Evolutionary conservation across 768 basidiomycete species (phyloP).

Genomic region (Collybiopsis luxurians): DNA sequence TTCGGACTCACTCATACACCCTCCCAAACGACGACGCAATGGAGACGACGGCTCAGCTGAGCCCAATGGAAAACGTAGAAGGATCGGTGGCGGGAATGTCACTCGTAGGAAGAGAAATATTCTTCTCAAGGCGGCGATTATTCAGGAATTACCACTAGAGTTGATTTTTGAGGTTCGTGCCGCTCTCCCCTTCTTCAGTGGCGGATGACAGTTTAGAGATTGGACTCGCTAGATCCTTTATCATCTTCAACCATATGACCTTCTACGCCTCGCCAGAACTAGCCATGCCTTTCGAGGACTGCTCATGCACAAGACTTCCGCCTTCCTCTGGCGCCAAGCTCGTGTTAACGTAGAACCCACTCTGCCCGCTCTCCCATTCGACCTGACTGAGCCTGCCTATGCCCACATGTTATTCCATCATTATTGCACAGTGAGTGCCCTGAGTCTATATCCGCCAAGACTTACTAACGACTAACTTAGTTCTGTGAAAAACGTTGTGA

Average conservation of each 20-base stretch:
- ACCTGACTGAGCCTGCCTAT: not conserved
- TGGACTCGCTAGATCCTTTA: not conserved
- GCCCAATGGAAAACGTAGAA: not conserved
- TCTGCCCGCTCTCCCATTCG: not conserved
- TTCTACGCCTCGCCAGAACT: not conserved
- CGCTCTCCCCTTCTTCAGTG: not conserved
- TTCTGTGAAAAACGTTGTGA: not conserved
- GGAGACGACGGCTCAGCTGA: no score
- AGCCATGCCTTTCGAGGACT: not conserved
- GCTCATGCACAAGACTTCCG: not conserved
- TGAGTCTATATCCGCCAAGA: not conserved
- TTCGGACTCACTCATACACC: no score
- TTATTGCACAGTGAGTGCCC: not conserved
- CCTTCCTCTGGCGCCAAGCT: not conserved
- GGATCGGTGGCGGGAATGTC: no score
- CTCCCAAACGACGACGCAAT: no score
- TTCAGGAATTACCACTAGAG: not conserved
- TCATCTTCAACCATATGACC: not conserved
- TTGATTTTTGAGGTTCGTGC: not conserved
- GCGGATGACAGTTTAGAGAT: no score
- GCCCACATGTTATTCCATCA: not conserved
- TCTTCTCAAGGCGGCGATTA: not conserved
- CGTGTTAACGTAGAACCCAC: not conserved
- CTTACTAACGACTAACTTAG: not conserved
- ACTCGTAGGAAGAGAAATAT: not conserved